A percentile compares a stretch with the other conserved stretches of the same genome.
Conservation (phyloP, 306 rosid species). For the Malus asiatica region DNA sequence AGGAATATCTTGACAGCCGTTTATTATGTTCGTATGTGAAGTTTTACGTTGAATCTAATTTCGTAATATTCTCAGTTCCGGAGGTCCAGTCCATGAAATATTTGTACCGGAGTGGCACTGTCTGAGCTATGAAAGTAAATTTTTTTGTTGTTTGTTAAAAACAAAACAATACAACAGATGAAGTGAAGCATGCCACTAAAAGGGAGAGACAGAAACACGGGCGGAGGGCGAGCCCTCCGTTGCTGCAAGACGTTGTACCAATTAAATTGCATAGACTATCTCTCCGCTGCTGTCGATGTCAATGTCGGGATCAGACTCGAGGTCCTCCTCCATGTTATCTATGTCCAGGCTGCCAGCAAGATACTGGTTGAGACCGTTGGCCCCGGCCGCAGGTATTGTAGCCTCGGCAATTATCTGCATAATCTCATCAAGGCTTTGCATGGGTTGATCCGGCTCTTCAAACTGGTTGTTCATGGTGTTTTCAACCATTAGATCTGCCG, state of each 20-base stretch:
- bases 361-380: conserved; percentile 53
- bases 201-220: conserved; percentile 8
- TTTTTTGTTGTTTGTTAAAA: not conserved
- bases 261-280: conserved; percentile 76
- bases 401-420: conserved; percentile 89
- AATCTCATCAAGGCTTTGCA: conserved; percentile 75
- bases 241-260: not conserved
- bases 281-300: conserved; percentile 93
- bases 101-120: not conserved
- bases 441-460: conserved; percentile 86
- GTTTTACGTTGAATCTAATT: not conserved
- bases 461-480: conserved; percentile 39
- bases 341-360: conserved; percentile 82
- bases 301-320: conserved; percentile 73
- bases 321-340: conserved; percentile 91
- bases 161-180: not conserved
- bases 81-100: not conserved
- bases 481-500: conserved; percentile 72
- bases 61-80: not conserved
- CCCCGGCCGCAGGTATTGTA: conserved; percentile 72
- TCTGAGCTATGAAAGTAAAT: not conserved
- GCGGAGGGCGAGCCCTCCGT: conserved; percentile 17
- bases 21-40: not conserved
- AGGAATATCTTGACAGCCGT: not conserved
- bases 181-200: not conserved